Base-by-base conservation (phyloP, 495 filamentous ascomycete genomes). In the Penicillium arizonense region DNA sequence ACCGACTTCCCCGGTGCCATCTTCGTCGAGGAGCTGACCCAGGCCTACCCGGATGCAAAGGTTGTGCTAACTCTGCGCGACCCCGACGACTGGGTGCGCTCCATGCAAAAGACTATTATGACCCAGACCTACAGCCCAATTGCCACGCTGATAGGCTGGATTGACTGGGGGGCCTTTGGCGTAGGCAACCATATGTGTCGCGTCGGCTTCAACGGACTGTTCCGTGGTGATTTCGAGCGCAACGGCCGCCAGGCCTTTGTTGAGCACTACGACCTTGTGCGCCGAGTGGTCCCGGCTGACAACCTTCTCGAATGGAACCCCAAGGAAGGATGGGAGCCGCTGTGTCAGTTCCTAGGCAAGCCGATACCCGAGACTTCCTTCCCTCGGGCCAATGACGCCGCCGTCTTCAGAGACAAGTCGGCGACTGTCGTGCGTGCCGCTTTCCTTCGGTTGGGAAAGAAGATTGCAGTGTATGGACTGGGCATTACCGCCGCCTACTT, bases 11-110 rank as follows among this genome's bases (percentile, higher is more conserved):
- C 74, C 3, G 64, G 63, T 16, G 59, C 70, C 47, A 66, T 73
- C 47, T 77, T 76, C 57, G 52, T 63, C 10, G 65, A 65, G 35
- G 72, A 77, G 47, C 65, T 76, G 24, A 62, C 66, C 32, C 53
- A 53, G 26, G 67, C 71, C 10, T 75, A 71, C 58, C 74, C 68
- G 1, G 71, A 76, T 18, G 77, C 75, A 10, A 64, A 67, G 54
- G 63, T 80, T 32, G 68, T 80, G 40, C 62, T 78, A 9, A 69
- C 66, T 2, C 47, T 64, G 16, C 67, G 76, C 21, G 60, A 69
- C 35, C 67, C 68, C 18, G 65, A 77, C 55, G 59, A 57, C 8
- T 81, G 78, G 79, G 70, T 71, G 55, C 58, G 37, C 4, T 62
- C 67, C 0, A 74, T 72, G 48, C 64, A 69, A 55, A 58, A 64